phyloP scores from a whole-genome alignment of 2,329 filamentous ascomycete species.

The Alternaria brassicicola region DNA sequence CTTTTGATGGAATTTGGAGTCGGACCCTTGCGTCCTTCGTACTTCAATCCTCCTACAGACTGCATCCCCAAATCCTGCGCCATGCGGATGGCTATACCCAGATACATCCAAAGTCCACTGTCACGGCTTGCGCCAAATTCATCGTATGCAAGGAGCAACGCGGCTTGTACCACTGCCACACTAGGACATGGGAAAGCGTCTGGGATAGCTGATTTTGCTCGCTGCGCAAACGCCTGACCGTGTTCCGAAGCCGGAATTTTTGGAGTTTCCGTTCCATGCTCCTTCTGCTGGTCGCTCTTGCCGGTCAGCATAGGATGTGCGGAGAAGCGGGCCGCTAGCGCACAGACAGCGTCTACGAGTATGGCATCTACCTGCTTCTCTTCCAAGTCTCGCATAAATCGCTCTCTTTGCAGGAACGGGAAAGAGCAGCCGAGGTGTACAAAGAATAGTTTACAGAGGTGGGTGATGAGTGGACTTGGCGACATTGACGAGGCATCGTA shows the following conservation, averaged over 20 bases:
- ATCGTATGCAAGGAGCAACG: slow-evolving; percentile 82
- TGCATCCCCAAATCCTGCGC: slow-evolving; percentile 80
- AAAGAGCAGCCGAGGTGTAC: slow-evolving; percentile 82
- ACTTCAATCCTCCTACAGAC: slow-evolving; percentile 75
- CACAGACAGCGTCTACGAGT: slow-evolving; percentile 84
- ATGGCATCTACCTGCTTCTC: slow-evolving; percentile 85
- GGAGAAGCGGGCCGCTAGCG: slow-evolving; percentile 81
- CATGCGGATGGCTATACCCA: slow-evolving; percentile 85
- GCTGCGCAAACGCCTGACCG: slow-evolving; percentile 77
- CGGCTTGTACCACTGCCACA: slow-evolving; percentile 83
- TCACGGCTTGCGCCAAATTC: slow-evolving; percentile 88
- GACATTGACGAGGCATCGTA: slow-evolving; percentile 78
- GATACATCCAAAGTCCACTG: slow-evolving; percentile 91
- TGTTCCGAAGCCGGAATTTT: slow-evolving; percentile 64
- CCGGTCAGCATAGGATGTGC: slow-evolving; percentile 60
- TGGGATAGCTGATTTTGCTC: slow-evolving; percentile 81
- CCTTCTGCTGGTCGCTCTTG: slow-evolving; percentile 57
- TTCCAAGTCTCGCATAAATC: slow-evolving; percentile 75
- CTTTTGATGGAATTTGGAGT: slow-evolving; percentile 62
- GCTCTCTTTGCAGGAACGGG: slow-evolving; percentile 75
- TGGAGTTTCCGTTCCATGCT: slow-evolving; percentile 21
- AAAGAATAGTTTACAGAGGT: slow-evolving; percentile 82
- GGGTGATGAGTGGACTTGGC: slow-evolving; percentile 75
- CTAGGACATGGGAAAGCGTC: slow-evolving; percentile 84
- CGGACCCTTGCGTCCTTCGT: slow-evolving; percentile 61